These are phyloP conservation scores for Gyromitra esculenta DNA, from an alignment of 2,329 filamentous ascomycete species.

Conservation along the genomic window DNA sequence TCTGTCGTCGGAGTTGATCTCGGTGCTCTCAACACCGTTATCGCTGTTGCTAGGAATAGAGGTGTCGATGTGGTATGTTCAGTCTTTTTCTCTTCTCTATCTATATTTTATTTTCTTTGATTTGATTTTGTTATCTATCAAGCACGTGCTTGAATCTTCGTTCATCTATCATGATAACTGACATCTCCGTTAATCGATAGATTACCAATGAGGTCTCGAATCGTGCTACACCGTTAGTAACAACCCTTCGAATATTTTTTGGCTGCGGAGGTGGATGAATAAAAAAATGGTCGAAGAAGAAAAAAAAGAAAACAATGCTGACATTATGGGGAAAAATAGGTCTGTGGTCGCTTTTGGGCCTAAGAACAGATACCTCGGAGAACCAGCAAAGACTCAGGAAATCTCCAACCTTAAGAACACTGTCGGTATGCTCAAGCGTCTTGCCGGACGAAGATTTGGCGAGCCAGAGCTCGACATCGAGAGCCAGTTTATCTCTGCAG, in stretches of 20 bases:
- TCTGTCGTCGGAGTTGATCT: constrained; percentile 78
- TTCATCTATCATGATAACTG: constrained; percentile 44
- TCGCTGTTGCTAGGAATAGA: constrained; percentile 96
- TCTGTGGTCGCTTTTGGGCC: constrained; percentile 94
- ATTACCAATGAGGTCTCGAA: constrained; percentile 99
- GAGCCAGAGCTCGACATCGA: constrained; percentile 95
- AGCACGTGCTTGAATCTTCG: constrained; percentile 42
- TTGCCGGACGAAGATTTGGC: constrained; percentile 83
- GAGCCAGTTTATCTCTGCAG: constrained; percentile 87
- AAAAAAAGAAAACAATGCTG: constrained; percentile 55
- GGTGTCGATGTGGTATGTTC: constrained; percentile 96
- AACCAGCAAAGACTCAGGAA: constrained; percentile 97
- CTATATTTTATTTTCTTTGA: not conserved
- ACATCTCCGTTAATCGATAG: constrained; percentile 63
- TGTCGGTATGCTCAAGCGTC: constrained; percentile 88
- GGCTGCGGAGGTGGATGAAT: constrained; percentile 22
- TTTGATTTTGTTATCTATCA: constrained; percentile 51
- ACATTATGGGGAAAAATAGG: constrained; percentile 63
- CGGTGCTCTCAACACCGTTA: constrained; percentile 94
- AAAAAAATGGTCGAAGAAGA: not conserved
- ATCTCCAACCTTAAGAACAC: constrained; percentile 99
- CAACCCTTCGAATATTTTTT: constrained; percentile 38
- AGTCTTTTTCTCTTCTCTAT: constrained; percentile 9
- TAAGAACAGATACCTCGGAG: constrained; percentile 92
- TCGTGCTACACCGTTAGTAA: constrained; percentile 91